A percentile compares a stretch with the other conserved stretches of the same genome.
Conservation (phyloP, 306 rosid genomes). For the Malus domestica region DNA sequence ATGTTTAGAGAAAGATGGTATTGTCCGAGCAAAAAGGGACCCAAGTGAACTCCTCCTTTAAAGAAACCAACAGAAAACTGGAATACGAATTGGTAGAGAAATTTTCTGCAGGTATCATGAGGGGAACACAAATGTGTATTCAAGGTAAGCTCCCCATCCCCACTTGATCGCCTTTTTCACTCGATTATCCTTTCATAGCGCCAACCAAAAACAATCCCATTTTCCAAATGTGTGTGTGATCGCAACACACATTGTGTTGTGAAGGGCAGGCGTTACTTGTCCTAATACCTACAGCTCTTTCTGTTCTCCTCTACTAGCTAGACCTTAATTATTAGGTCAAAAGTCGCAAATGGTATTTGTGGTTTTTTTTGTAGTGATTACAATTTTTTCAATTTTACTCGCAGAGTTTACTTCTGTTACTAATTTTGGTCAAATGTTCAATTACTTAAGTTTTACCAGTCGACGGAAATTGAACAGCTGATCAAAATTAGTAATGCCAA, state of each 20-base stretch:
- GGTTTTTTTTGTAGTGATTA: too few relatives aligned
- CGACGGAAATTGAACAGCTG: too few relatives aligned
- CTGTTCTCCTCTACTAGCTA: not conserved
- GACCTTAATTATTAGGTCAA: not conserved
- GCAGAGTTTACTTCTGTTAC: too few relatives aligned
- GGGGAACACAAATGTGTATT: not conserved
- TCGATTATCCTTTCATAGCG: not conserved
- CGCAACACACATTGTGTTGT: not conserved
- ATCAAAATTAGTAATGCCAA: too few relatives aligned
- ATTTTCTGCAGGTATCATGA: slow-evolving; percentile 13
- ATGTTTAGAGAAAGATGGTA: not conserved
- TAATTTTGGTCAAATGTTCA: too few relatives aligned
- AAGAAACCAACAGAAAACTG: slow-evolving; percentile 25
- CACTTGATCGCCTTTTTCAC: not conserved
- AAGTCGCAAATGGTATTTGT: too few relatives aligned
- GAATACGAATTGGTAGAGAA: slow-evolving; percentile 14
- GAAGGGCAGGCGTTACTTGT: not conserved
- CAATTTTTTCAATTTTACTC: too few relatives aligned
- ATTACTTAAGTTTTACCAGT: too few relatives aligned
- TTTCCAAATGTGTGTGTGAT: not conserved
- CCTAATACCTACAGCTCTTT: not conserved
- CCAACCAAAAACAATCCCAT: not conserved
- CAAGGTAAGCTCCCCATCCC: slow-evolving; percentile 1
- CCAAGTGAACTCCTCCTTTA: not conserved
- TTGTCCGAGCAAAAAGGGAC: slow-evolving; percentile 4